phyloP scores from a whole-genome alignment of 768 basidiomycete species.

The Sutorius australiensis region DNA sequence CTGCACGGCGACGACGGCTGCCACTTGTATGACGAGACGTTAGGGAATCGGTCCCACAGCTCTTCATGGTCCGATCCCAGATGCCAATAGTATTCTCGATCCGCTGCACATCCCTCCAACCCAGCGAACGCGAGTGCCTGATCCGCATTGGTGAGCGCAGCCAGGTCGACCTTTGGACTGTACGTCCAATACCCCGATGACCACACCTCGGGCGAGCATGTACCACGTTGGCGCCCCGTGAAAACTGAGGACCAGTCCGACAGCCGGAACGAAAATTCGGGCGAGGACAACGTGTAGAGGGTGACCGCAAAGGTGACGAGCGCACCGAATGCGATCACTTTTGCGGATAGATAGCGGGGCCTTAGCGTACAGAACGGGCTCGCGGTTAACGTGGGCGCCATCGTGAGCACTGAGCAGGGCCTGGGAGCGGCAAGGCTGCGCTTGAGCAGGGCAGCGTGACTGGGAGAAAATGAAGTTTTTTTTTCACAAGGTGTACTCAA shows the following conservation, averaged over 20 bases:
- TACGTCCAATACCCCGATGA: conserved; percentile 40
- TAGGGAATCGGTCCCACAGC: conserved; percentile 51
- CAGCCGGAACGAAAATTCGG: conserved; percentile 11
- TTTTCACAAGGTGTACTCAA: not conserved
- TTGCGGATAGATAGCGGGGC: conserved; percentile 22
- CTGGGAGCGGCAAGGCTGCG: not conserved
- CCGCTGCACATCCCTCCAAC: conserved; percentile 58
- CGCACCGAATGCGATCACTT: conserved; percentile 24
- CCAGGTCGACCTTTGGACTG: conserved; percentile 33
- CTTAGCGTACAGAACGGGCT: conserved; percentile 11
- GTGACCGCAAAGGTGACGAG: conserved; percentile 25
- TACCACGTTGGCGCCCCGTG: conserved; percentile 21
- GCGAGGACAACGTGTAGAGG: conserved; percentile 30
- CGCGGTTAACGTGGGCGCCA: conserved; percentile 4
- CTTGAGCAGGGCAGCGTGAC: not conserved
- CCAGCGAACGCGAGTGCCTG: conserved; percentile 54
- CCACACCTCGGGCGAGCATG: conserved; percentile 36
- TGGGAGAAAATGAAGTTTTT: conserved; percentile 3
- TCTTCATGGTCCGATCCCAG: conserved; percentile 48
- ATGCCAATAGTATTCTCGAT: conserved; percentile 63
- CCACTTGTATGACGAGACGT: conserved; percentile 53
- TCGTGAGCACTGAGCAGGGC: not conserved
- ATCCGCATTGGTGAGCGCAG: conserved; percentile 35
- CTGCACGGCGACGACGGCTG: conserved; percentile 44
- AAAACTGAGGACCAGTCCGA: conserved; percentile 26